Evolutionary conservation across 768 basidiomycete genomes (phyloP), one percentile per base, ranked within the genome.

Genomic region (Nevesoporus exiguus): DNA sequence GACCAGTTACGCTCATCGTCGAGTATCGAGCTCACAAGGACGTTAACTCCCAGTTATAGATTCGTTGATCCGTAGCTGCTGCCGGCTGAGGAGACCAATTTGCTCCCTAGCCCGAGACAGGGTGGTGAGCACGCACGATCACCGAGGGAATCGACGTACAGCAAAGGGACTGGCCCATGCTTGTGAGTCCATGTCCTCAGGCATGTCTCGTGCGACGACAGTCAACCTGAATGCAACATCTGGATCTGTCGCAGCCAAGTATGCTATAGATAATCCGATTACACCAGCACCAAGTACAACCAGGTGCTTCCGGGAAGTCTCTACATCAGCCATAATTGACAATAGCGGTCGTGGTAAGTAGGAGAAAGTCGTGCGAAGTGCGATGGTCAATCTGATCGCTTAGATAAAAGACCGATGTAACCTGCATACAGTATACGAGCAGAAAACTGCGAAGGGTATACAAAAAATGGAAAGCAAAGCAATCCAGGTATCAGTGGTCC

Each of bases 161-260:
- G 80, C 78, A 66, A 79, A 80, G n/a, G 80, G 80, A 50, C 76
- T 79, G 9, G 78, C 71, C 67, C 76, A 80, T 5, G 70, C 75
- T 48, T 77, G 76, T 4, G 77, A 79, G 42, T 68, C 68, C 59
- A 63, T 66, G 41, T 70, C 66, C 42, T 68, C 58, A 2, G 72
- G 71, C 66, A 74, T 73, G 51, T 74, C 73, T 50, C 72, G 63
- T 44, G 73, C 73, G 5, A 74, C 58, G 40, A 74, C 56, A 0
- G 68, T 70, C 6, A 72, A 37, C 15, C 21, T 56, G 51, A 66
- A 62, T 3, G 55, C 2, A n/a, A 40, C 47, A 37, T 55, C 47
- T 36, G 56, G 53, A 36, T 68, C 65, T 47, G 60, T 64, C 7
- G 65, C 52, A 22, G 69, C 68, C 33, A 63, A 40, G 34, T 73